These are phyloP conservation scores for Eucalyptus cloeziana DNA, from an alignment of 345 rosid species.

Conservation along the genomic window DNA sequence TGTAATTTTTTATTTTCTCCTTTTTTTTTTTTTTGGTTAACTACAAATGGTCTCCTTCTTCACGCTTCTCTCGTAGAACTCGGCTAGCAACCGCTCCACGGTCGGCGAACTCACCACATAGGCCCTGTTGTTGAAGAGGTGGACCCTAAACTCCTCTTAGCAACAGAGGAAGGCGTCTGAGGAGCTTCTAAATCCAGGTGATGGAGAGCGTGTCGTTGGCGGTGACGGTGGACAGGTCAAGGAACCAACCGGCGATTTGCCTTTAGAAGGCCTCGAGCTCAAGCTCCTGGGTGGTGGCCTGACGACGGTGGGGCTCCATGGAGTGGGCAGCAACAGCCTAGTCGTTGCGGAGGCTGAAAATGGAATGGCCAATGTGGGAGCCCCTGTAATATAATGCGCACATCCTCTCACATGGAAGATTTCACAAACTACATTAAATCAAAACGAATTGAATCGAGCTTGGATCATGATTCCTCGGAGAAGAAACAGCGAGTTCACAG, in stretches of 20 bases:
- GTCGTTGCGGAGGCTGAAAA: constrained; percentile 29
- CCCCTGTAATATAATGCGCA: constrained; percentile 42
- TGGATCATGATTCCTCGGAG: background rate
- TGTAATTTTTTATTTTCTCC: no score
- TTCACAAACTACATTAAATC: background rate
- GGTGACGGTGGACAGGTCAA: background rate
- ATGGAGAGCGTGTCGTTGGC: constrained; percentile 17
- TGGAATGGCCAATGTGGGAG: constrained; percentile 16
- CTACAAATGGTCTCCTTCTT: no score
- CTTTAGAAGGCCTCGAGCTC: constrained; percentile 18
- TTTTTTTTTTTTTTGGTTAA: no score
- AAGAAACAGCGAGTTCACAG: background rate
- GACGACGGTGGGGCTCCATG: background rate
- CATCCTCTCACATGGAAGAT: constrained; percentile 8
- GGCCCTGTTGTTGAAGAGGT: background rate
- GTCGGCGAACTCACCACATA: no score
- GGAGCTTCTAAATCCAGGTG: constrained; percentile 19
- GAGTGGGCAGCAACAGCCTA: background rate
- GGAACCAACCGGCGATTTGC: constrained; percentile 5
- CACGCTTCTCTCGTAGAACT: no score
- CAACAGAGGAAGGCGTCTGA: constrained; percentile 14
- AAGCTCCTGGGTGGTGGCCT: background rate
- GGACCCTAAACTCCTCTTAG: constrained; percentile 17
- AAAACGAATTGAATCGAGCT: background rate
- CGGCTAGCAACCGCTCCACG: no score